Evolutionary conservation across 2,329 filamentous ascomycete species (phyloP), one percentile per base, ranked within the genome.

Genomic region (Alternaria ethzedia): DNA sequence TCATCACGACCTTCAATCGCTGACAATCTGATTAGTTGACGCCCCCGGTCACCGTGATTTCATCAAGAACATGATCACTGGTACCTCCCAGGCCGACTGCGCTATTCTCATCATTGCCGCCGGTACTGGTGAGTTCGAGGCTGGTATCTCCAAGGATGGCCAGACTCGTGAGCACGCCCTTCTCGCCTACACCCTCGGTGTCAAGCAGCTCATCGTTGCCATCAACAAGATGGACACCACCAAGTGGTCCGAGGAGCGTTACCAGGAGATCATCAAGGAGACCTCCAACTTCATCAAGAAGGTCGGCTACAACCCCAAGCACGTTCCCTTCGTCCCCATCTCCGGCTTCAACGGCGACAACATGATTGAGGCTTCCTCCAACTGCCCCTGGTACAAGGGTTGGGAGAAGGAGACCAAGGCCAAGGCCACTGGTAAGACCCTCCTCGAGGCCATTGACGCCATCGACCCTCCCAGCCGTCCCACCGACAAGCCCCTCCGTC

Each of bases 31-130:
- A n/a, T n/a, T 28, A 5, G 12, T 28, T 1, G 26, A 32, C 3
- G 28, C 28, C 85, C 96, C 96, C 82, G 96, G 96, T 87, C 96
- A 99, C 88, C 95, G 96, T 96, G 96, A 99, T 84, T 99, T 98
- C 90, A 98, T 99, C 93, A 99, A 99, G 95, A 99, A 98, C 94
- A 99, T 99, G 96, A 99, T 99, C 86, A 98, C 96, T 91, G 96
- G 96, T 94, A 98, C 96, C 83, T 99, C 96, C 86, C 96, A 98
- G 92, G 96, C 96, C 80, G 96, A 99, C 84, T 98, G 96, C 88
- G 96, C 96, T 82, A 93, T 99, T 85, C 94, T 99, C 89, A 98
- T 99, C 88, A 99, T 99, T 87, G 96, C 95, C 81, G 94, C 96
- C 82, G 96, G 96, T 89, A 97, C 94, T 93, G 96, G 96, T 97